Conservation (phyloP, 2,329 filamentous ascomycete species). For the Nannizziopsis arthrosporioides region DNA sequence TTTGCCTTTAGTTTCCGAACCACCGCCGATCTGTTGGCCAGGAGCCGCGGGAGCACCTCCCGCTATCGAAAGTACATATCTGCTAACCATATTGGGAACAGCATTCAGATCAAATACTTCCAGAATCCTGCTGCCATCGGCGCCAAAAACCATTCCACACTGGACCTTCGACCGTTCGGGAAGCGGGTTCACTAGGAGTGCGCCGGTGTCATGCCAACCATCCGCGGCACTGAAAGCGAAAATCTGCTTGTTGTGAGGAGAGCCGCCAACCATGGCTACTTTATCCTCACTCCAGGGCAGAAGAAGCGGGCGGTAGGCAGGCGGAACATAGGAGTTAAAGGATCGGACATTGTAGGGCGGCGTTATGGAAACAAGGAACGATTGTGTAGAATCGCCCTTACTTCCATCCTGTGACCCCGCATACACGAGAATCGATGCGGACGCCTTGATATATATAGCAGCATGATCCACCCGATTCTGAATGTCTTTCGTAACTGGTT, state of each 20-base stretch:
- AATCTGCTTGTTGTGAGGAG: constrained; percentile 52
- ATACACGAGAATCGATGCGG: constrained; percentile 66
- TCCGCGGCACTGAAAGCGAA: constrained; percentile 55
- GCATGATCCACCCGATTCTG: constrained; percentile 64
- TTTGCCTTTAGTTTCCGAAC: constrained; percentile 21
- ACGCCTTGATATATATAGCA: constrained; percentile 59
- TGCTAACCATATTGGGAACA: constrained; percentile 63
- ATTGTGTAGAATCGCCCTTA: constrained; percentile 52
- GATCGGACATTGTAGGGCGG: constrained; percentile 53
- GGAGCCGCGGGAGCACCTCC: constrained; percentile 42
- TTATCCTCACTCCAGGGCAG: constrained; percentile 60
- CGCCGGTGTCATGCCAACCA: constrained; percentile 58
- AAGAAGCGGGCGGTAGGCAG: constrained; percentile 58
- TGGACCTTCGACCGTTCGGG: constrained; percentile 49
- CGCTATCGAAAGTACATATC: constrained; percentile 54
- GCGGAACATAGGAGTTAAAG: constrained; percentile 47
- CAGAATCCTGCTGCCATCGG: constrained; percentile 66
- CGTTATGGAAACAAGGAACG: constrained; percentile 59
- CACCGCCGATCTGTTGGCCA: constrained; percentile 37
- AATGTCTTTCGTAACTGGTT: constrained; percentile 42
- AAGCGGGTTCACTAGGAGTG: constrained; percentile 50
- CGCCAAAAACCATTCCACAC: constrained; percentile 55
- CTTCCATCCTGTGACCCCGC: constrained; percentile 57
- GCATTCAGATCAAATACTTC: constrained; percentile 64
- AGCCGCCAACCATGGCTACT: constrained; percentile 64